Base-by-base conservation (phyloP, 257 asterid genomes). In the Catharanthus roseus region DNA sequence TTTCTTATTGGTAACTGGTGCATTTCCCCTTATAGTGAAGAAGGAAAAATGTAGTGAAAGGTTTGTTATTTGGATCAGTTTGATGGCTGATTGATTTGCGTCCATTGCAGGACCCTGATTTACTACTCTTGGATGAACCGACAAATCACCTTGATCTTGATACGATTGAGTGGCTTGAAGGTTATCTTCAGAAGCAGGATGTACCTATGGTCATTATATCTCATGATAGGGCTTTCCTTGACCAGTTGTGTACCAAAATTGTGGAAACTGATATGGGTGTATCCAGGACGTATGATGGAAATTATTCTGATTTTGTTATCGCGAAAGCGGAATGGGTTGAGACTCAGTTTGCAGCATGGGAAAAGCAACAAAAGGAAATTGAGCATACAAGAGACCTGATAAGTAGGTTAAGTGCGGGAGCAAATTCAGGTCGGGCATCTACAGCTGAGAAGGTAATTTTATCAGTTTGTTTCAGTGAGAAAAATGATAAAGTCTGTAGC, bases 121-220 rank as follows among this genome's bases (percentile, higher is more conserved):
- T 91, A 74, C 76, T 95, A 77, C 95, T 95, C 67, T 74, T 95
- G 77, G 99, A 95, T 85, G 99, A 93, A 78, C 99, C 99, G 3
- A 93, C 99, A 67, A 93, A 93, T 78, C 99, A 93, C 81, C 96
- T 95, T 69, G 99, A 95, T 79, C 99, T 95, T 75, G 97, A 91
- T 70, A 89, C 99, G 6, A 91, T 95, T 36, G 97, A 95, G 82
- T 95, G 99, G 99, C 95, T 95, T 50, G 99, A 95, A 85, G 95
- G 90, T 58, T 95, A 95, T 85, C 90, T 95, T 53, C 84, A 83
- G 54, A 89, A 85, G 88, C 99, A 95, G 82, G 96, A 85, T 64
- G 99, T 95, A 49, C 99, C 99, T 0, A 91, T 95, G 99, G 99
- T 95, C 72, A 95, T 95, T 78, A 91, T 95, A 85, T 95, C 99